A percentile compares a stretch with the other conserved stretches of the same genome.
Evolutionary conservation across 108 stramenopile genomes (phyloP).

Genomic region (Nannochloropsis oceanica): DNA sequence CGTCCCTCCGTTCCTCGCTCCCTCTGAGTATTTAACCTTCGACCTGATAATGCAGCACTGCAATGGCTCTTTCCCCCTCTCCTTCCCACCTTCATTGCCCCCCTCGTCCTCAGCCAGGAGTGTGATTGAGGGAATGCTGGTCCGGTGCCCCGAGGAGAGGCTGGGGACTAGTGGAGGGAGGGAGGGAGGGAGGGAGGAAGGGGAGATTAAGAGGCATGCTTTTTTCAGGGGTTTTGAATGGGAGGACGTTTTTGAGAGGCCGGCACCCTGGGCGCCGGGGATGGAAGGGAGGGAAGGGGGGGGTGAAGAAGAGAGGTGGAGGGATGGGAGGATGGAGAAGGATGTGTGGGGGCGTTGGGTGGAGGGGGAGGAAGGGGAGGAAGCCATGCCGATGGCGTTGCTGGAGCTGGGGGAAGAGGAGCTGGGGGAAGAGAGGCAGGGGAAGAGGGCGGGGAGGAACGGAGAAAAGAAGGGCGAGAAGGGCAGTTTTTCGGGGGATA

Average conservation of each 20-base stretch:
- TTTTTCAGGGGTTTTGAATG: neutral
- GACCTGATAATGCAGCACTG: conserved; percentile 12
- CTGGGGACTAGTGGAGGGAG: neutral
- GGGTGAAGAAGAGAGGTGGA: neutral
- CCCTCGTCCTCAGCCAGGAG: neutral
- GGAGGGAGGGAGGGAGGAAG: neutral
- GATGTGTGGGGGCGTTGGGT: neutral
- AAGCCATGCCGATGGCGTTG: neutral
- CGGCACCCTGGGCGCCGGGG: neutral
- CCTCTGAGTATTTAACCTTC: conserved; percentile 25
- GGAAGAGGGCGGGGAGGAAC: neutral
- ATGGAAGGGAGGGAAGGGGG: neutral
- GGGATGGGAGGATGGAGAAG: neutral
- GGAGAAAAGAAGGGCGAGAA: neutral
- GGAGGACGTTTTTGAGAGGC: neutral
- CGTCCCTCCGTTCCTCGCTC: conserved; percentile 13
- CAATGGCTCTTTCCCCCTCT: neutral
- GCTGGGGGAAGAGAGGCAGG: neutral
- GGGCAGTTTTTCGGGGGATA: neutral
- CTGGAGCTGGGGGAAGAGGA: neutral
- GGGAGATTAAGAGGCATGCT: neutral
- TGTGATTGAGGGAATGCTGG: neutral
- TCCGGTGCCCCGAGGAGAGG: neutral
- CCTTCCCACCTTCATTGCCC: neutral
- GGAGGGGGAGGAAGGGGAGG: neutral